Evolutionary conservation across 1,139 yeast genomes (phyloP), one percentile per base, ranked within the genome.

Genomic region (Hemisphaericaspora xylofermentans): DNA sequence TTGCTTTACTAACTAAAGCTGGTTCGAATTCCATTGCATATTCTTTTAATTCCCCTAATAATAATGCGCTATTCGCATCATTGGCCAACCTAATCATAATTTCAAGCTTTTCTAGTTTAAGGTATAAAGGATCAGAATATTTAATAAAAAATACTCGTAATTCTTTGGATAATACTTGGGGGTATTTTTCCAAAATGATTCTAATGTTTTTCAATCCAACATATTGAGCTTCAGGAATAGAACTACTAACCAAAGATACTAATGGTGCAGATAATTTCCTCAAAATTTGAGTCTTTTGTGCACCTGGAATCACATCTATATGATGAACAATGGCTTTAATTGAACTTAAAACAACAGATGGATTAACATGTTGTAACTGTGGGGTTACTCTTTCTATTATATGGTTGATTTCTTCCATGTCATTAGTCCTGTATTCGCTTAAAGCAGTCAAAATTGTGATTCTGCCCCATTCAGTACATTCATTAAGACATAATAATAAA

Each of bases 391-490:
- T 75, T 58, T 91, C 98, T 48, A 94, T 79, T 42, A 94, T 88
- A 58, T 88, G 93, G 49, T 78, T 81, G 2, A 95, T 89, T 56
- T 91, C 96, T 19, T 76, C 74, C 1, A 68, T 59, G 40, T 74
- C 78, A 2, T 55, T 49, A 0, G 87, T 71, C 3, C 77, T 64
- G 60, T 84, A 93, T 38, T 85, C 91, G 8, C 88, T 74, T 50
- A 94, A 67, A 1, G 96, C 89, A 2, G 88, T 79, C 49, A 94
- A 72, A 36, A 94, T 87, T 2, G 97, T 82, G 50, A 93, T 86
- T 57, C 98, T 78, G 6, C 98, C 98, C 99, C 99, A 94, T 66
- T 94, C 99, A 1, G 98, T 91, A 65, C 98, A 93, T 65, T 94
- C 99, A 62, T 91, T 91, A 50, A 94, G 73, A 22, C 96, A 95